Evolutionary conservation across 2,329 filamentous ascomycete genomes (phyloP), one percentile per base, ranked within the genome.

Genomic region (Clarireedia hainanense): DNA sequence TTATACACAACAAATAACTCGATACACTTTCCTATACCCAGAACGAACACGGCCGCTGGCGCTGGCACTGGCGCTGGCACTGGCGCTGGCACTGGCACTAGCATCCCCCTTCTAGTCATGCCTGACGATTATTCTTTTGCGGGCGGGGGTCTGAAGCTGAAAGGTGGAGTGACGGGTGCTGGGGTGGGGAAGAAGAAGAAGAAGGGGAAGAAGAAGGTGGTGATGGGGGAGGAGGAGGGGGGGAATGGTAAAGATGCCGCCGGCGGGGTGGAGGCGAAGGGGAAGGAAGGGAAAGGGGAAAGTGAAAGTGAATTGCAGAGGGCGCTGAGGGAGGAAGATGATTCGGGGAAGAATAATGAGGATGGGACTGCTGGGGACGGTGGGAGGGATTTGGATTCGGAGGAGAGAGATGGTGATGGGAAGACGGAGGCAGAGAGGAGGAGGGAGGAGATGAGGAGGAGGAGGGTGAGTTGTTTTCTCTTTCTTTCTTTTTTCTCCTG

Each of bases 361-460:
- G 47, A 42, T 15, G 48, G 24, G 42, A 45, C 45, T 20, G 52
- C n/a, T 24, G 46, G 26, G 20, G 23, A 43, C 7, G 23, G 30
- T 17, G 36, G 36, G 26, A 20, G n/a, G 40, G 34, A 36, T n/a
- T 10, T 30, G 62, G 60, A 67, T 30, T 58, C 65, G 20, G 66
- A 66, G n/a, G 68, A 69, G 12, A 67, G 70, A 40, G 67, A 66
- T 7, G 58, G 58, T 6, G 70, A 71, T 15, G 67, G 69, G 58
- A 96, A 95, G 77, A 97, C 92, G 0, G 90, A 95, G 60, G 83
- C 91, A 1, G 90, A 99, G 74, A 77, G 79, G 63, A 79, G 84
- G 46, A 83, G 94, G 66, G 89, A 95, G 63, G 92, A 97, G 73
- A 79, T 81, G 65, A 83, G 86, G 70, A 80, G 83, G 70, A 94